Evolutionary conservation across 768 basidiomycete genomes (phyloP).

Genomic region (Lentinula lateritia): DNA sequence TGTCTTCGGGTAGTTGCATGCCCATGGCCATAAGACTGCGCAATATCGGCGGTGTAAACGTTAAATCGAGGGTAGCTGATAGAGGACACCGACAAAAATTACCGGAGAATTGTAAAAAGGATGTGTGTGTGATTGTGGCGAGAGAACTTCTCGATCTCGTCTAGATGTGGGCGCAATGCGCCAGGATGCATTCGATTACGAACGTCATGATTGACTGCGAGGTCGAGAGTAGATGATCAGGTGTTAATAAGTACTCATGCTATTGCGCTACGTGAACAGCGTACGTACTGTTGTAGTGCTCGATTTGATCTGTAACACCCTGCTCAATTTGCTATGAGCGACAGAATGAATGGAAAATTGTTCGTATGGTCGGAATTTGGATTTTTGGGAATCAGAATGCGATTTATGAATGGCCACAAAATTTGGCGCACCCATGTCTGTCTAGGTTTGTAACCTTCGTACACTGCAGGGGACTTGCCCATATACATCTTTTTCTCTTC

Average conservation of each 20-base stretch:
- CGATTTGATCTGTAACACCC: conserved; percentile 59
- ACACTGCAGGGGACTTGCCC: conserved; percentile 40
- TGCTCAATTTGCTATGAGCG: conserved; percentile 49
- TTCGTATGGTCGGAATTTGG: too few species aligned
- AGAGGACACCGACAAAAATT: background rate
- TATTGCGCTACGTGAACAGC: background rate
- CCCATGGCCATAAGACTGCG: conserved; percentile 44
- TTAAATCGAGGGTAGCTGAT: background rate
- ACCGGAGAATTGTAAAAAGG: conserved; percentile 44
- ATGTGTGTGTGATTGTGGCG: conserved; percentile 47
- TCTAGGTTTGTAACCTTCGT: conserved; percentile 51
- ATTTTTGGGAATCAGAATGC: too few species aligned
- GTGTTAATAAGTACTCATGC: too few species aligned
- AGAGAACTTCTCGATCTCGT: conserved; percentile 46
- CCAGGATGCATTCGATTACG: conserved; percentile 43
- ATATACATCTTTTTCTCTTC: conserved; percentile 38
- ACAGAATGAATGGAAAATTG: background rate
- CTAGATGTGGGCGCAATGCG: conserved; percentile 42
- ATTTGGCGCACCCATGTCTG: conserved; percentile 43
- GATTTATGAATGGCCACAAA: background rate
- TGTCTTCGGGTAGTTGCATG: conserved; percentile 50
- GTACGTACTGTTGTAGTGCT: conserved; percentile 54
- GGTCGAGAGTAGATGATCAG: too few species aligned
- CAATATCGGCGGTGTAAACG: background rate
- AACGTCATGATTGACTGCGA: conserved; percentile 45